Base-by-base conservation (phyloP, 805 yeast species). In the Candida boidinii region DNA sequence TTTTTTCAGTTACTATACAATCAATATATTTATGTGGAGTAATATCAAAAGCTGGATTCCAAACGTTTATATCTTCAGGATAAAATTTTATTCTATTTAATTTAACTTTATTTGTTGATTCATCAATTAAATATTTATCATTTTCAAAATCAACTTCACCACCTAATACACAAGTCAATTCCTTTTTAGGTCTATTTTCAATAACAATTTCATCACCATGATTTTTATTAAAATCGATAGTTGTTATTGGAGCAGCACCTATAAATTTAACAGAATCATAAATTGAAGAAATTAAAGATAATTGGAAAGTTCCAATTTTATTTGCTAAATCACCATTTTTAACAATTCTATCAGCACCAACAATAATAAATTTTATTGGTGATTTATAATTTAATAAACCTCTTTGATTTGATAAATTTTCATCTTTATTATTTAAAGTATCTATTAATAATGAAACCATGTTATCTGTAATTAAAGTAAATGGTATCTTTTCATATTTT, bases 41-140 rank as follows among this genome's bases (percentile, higher is more conserved):
- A 12, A 92, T 86, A 51, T 90, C 98, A 49, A 90, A 90, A 0
- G 96, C 81, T 1, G 98, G 98, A 49, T 92, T 92, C 96, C 96
- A 90, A 2, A 87, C 95, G 4, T 68, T 61, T 21, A 88, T 79
- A 1, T 80, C 82, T 2, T 82, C 81, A 3, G 97, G 92, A 1
- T 96, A 95, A 37, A 81, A 70, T 25, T 83, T 81, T 11, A 87
- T 81, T 14, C 76, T 76, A 1, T 69, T 47, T 17, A 59, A 39
- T 14, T 46, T 46, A 26, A 57, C 53, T 12, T 47, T 33, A 4
- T 37, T 36, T 4, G 41, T 35, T 10, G 31, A 32, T 5, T 33
- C 29, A 14, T 45, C 34, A 49, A 28, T 57, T 52, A 35, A 66
- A 61, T 35, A 56, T 38, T 29, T 23, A 14, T 31, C 60, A 6